These are phyloP conservation scores for Pichia rugopelliculosa DNA, from an alignment of 805 yeast species.

Conservation along the genomic window DNA sequence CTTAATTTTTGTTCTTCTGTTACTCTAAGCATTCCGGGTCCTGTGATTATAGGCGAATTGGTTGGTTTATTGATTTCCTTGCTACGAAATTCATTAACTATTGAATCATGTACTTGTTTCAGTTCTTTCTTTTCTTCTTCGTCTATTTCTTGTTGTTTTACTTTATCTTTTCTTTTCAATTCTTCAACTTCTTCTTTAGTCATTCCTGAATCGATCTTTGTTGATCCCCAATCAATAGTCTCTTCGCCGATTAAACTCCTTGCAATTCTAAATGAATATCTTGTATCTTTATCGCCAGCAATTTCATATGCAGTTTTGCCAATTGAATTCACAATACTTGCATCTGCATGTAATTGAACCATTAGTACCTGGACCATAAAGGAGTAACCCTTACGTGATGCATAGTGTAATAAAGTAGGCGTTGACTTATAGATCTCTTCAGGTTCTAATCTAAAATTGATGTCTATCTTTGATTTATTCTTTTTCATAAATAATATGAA, in stretches of 20 bases:
- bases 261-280: slow-evolving; percentile 57
- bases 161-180: slow-evolving; percentile 12
- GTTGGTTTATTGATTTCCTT: not conserved
- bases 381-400: slow-evolving; percentile 57
- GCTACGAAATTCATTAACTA: slow-evolving; percentile 3
- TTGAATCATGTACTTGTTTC: slow-evolving; percentile 6
- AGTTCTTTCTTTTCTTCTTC: slow-evolving; percentile 2
- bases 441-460: slow-evolving; percentile 53
- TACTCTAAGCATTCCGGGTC: slow-evolving; percentile 4
- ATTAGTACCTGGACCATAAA: slow-evolving; percentile 63
- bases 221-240: slow-evolving; percentile 50
- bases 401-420: slow-evolving; percentile 77
- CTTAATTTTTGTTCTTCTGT: slow-evolving; percentile 39
- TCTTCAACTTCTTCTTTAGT: slow-evolving; percentile 50
- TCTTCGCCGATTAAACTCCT: slow-evolving; percentile 63
- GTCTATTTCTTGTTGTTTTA: not conserved
- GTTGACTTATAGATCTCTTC: slow-evolving; percentile 39
- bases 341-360: slow-evolving; percentile 62
- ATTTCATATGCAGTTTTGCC: slow-evolving; percentile 70
- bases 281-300: slow-evolving; percentile 38
- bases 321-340: slow-evolving; percentile 42
- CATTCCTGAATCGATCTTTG: slow-evolving; percentile 56
- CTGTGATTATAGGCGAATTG: not conserved
- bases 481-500: slow-evolving; percentile 54
- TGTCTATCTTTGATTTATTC: slow-evolving; percentile 37